These are phyloP conservation scores for Coffea eugenioides DNA, from an alignment of 257 asterid genomes.

Conservation along the genomic window DNA sequence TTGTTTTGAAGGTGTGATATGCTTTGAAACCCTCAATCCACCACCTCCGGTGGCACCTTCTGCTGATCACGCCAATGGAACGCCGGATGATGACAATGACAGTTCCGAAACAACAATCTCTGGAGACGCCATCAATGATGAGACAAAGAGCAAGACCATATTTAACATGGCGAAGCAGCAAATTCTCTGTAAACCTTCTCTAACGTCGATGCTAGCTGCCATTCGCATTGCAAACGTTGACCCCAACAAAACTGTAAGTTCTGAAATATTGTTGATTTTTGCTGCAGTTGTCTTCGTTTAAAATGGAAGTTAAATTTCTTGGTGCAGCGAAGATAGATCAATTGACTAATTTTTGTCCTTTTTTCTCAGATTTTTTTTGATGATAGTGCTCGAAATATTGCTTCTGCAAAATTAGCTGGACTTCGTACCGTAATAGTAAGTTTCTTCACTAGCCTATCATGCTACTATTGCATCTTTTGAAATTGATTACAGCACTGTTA, in stretches of 20 bases:
- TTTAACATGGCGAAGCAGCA: conserved; percentile 13
- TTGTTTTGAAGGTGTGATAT: conserved; percentile 83
- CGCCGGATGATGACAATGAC: conserved; percentile 13
- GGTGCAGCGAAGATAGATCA: too few species aligned
- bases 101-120: background rate
- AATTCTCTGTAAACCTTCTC: conserved; percentile 77
- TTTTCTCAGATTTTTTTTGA: conserved; percentile 70
- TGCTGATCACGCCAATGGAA: conserved; percentile 15
- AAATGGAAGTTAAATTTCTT: background rate
- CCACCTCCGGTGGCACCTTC: conserved; percentile 7
- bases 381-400: conserved; percentile 76
- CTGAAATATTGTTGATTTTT: background rate
- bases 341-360: background rate
- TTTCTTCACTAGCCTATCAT: conserved; percentile 4
- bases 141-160: background rate
- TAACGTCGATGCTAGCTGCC: conserved; percentile 68
- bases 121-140: background rate
- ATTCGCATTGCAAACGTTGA: conserved; percentile 63
- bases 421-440: conserved; percentile 80
- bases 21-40: conserved; percentile 87
- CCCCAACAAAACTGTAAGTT: conserved; percentile 67
- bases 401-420: conserved; percentile 71
- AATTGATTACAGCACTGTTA: conserved; percentile 3
- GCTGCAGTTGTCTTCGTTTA: background rate
- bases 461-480: background rate